Evolutionary conservation across 1,284 basidiomycete species (phyloP), one percentile per base, ranked within the genome.

Genomic region (Trametes pubescens): DNA sequence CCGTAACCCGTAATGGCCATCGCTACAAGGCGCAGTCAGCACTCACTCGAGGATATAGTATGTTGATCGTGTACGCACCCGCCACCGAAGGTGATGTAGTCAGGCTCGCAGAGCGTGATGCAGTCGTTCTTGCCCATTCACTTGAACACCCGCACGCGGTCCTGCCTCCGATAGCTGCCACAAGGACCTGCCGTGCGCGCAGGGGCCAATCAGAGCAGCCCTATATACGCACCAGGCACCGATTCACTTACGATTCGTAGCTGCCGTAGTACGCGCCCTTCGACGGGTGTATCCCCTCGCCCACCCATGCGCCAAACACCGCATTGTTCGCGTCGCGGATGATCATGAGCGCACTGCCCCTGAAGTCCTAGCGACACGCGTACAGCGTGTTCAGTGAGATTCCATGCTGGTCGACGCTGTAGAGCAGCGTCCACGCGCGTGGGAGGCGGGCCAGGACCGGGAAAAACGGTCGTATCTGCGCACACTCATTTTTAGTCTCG

Each of bases 331-430:
- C 78, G 69, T 94, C 94, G 51, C 82, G 84, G 4, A 94, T 77
- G 11, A 85, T 79, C 1, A 92, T 67, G 0, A 92, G 71, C 21
- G 85, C 82, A 2, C 88, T 86, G 18, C 78, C 76, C 16, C 61
- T 59, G 61, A 77, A 74, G 34, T 67, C 58, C 61, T 85, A 87
- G 54, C 91, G 91, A 2, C 85, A 84, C 1, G 86, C 72, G 74
- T 96, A 97, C 0, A 99, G 84, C 0, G 97, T 98, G 43, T 91
- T 87, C 11, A 99, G 82, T 9, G 94, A 96, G 51, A 96, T 95
- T 0, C 97, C 97, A 68, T 99, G 93, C 75, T 98, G 96, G 72
- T 99, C 97, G n/a, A 98, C 81, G 13, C 94, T 96, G 78, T 98
- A 99, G 1, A 98, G 78, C 4, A 99, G 82, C 0, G 86, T 86